Evolutionary conservation across 1,284 basidiomycete genomes (phyloP).

Genomic region (Athelia sp.): DNA sequence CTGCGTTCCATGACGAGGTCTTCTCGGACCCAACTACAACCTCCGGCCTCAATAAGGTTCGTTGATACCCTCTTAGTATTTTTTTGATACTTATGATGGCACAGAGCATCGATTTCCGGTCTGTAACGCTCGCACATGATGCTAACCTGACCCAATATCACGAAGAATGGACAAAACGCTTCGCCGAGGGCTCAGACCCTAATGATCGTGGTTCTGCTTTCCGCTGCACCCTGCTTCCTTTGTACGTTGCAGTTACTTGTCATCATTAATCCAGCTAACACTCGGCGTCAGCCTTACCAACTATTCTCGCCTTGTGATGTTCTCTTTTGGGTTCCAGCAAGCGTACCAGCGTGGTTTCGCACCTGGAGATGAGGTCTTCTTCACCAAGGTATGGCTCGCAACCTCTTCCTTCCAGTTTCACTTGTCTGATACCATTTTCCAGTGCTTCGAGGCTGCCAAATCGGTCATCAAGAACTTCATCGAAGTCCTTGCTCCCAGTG

Average conservation of each 20-base stretch:
- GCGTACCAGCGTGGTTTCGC: slow-evolving; percentile 69
- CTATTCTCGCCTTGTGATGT: slow-evolving; percentile 82
- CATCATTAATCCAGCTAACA: slow-evolving; percentile 11
- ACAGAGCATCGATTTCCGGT: slow-evolving; percentile 62
- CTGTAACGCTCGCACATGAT: slow-evolving; percentile 59
- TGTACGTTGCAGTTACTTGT: slow-evolving; percentile 41
- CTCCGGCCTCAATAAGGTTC: slow-evolving; percentile 66
- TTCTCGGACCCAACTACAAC: slow-evolving; percentile 69
- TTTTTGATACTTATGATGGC: slow-evolving; percentile 4
- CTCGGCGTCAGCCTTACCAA: slow-evolving; percentile 51
- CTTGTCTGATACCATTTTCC: slow-evolving; percentile 2
- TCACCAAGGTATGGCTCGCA: slow-evolving; percentile 50
- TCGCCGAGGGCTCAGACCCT: slow-evolving; percentile 50
- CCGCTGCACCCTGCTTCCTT: slow-evolving; percentile 68
- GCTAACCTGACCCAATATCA: slow-evolving; percentile 49
- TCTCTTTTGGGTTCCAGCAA: slow-evolving; percentile 80
- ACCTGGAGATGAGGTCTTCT: slow-evolving; percentile 57
- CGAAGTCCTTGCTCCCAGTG: slow-evolving; percentile 61
- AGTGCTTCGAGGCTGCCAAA: slow-evolving; percentile 73
- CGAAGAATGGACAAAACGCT: slow-evolving; percentile 58
- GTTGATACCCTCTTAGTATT: slow-evolving; percentile 1
- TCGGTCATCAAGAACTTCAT: slow-evolving; percentile 62
- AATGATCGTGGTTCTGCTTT: slow-evolving; percentile 54
- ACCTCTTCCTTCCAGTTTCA: neutral
- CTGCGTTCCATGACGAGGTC: slow-evolving; percentile 70